Evolutionary conservation across 345 rosid genomes (phyloP), one percentile per base, ranked within the genome.

Genomic region (Corchorus capsularis): DNA sequence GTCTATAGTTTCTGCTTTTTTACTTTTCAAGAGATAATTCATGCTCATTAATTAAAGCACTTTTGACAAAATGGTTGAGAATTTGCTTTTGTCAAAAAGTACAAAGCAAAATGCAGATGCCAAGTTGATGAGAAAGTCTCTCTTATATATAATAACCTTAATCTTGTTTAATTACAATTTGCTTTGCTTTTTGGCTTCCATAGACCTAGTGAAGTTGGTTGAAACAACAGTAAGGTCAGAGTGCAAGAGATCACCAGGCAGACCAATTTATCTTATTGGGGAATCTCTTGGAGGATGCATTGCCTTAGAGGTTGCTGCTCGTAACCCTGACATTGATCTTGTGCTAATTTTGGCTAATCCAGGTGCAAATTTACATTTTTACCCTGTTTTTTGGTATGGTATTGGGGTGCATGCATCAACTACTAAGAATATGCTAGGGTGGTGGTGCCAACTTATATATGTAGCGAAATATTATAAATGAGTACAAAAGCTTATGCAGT

Each of bases 241-340:
- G 78, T 76, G 46, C 71, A 13, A 59, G 22, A 50, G 53, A 22
- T 83, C 80, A 15, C 93, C 90, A 14, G 79, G 77, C 15, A 79
- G 87, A 76, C 98, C 98, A 52, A 89, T 94, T 52, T 92, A 90
- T 84, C 84, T 94, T 68, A 88, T 89, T 65, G 98, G 97, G 56
- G 97, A 94, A 76, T 90, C 95, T 69, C 81, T 94, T 70, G 94
- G 97, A 82, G 95, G 86, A 59, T 92, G 97, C 83, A 82, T 92
- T 34, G 97, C 91, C 56, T 85, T 93, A 27, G 86, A 91, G 49
- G 88, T 88, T 69, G 95, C 95, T 0, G 88, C 92, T 61, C 85
- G 86, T 47, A 93, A 90, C 78, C 94, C 94, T 46, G 75, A 81
- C 0, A 63, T 85, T 50, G 97, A 94, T 84, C 93, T 94, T 75